Base-by-base conservation (phyloP, 306 rosid genomes). In the Prinsepia uniflora region DNA sequence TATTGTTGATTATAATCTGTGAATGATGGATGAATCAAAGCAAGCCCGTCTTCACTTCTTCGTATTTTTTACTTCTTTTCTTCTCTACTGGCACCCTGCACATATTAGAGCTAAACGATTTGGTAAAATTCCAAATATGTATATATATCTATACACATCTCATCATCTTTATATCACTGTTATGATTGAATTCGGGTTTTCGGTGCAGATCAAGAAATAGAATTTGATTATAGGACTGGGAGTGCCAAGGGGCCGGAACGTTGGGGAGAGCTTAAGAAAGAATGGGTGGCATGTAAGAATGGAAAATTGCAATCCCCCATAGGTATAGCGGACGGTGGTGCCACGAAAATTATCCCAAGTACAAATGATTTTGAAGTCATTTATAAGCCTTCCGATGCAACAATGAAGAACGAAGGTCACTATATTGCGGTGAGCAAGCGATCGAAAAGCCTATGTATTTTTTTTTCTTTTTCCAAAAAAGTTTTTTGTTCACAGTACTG, bases 211-310 rank as follows among this genome's bases (percentile, higher is more conserved):
- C 76, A 77, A 14, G 81, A 75, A 49, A 66, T 54, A 7, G 79
- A 10, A 65, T 79, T 68, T 46, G 76, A 58, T 53, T 83, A 79
- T 45, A 20, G 1, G 9, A 53, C 15, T 65, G 77, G 78, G 8
- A 76, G 79, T 20, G 42, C 18, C 4, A 76, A 48, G 48, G 81
- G 81, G 3, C 81, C 81, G 17, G 52, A 76, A 1, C 65, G 55
- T 20, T 83, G 86, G 81, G 86, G 81, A 68, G 74, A 76, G 24
- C 65, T 83, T 34, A 72, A 76, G 64, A 24, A 68, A 60, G 84
- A 83, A 64, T 79, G 86, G 81, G 54, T 53, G 4, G 63, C 17
- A 56, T 83, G 86, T 48, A 77, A 70, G 4, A 20, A 61, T 48
- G 86, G 86, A 36, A 79, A 5, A 6, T 49, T 39, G 47, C 84